Base-by-base conservation (phyloP, 805 yeast species). In the Ogataea populi-albae region DNA sequence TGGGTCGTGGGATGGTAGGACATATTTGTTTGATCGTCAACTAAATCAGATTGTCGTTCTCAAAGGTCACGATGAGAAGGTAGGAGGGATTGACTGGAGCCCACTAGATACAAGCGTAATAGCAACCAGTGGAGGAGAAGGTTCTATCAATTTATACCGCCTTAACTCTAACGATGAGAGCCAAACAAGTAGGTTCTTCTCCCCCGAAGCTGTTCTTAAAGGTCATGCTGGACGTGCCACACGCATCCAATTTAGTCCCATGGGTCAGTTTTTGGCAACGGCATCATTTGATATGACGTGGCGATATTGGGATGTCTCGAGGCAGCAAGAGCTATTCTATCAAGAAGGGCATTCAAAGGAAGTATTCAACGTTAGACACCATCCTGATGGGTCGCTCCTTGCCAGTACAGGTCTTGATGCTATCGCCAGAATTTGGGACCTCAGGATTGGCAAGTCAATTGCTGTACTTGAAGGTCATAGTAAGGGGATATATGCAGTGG, bases 321-420 rank as follows among this genome's bases (percentile, higher is more conserved):
- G 66, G 4, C 57, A 59, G 11, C 53, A 54, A 20, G 77, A 77
- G 35, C 50, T 91, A 5, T 62, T 75, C 26, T 66, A 75, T 40
- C 98, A 91, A 56, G 95, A 86, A 53, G 96, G 97, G 0, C 97
- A 91, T 54, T 64, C 84, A 1, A 80, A 77, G 48, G 93, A 79
- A 38, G 79, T 88, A 0, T 77, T 74, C 41, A 52, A 78, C 0
- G 56, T 84, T 3, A 61, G 74, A 1, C 72, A 82, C 43, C 94
- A 88, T 41, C 69, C 71, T 0, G 95, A 86, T 50, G 97, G 98
- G 1, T 67, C 91, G 2, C 57, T 91, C 5, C 49, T 83, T 6
- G 81, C 83, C 1, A 75, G 86, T 9, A 93, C 81, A 3, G 96
- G 96, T 0, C 61, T 80, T 5, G 97, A 91, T 58, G 83, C 81